Evolutionary conservation across 352 stramenopile species (phyloP), one percentile per base, ranked within the genome.

Genomic region (Pythium insidiosum): DNA sequence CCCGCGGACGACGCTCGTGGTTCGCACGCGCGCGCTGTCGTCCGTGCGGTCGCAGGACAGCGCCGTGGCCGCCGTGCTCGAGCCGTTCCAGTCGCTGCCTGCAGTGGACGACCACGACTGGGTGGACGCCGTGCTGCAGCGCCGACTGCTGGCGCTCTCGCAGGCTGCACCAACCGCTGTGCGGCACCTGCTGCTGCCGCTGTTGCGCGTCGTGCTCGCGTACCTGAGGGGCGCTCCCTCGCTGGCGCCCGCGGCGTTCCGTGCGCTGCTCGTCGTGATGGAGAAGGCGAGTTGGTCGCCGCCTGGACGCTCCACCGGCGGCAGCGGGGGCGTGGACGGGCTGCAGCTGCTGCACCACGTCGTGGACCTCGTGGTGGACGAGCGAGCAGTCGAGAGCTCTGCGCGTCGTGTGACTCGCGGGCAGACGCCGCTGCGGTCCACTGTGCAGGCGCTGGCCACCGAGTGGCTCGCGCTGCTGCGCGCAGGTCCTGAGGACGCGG

Each of bases 41-140:
- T 85, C 75, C 3, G 38, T 85, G 6, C 56, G 77, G 47, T 84
- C 70, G 30, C 75, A 83, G 20, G 72, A 85, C 39, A 56, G 45
- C 15, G 38, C 50, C 20, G 57, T 84, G 13, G 59, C 70, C 1
- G 41, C 45, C 1, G 64, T 88, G 26, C 19, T 88, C 9, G 58
- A 58, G 30, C 72, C 70, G 20, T 84, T 84, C 18, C 67, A 84
- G 20, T 53, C 53, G 0, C 54, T 25, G 10, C 41, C 6, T 11
- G 25, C n/a, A n/a, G n/a, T n/a, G n/a, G n/a, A n/a, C n/a, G 65
- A 15, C 0, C 59, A 69, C 33, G 61, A 78, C 13, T 43, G 46
- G 1, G 53, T 68, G 1, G 51, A 73, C 4, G 53, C 47, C 6
- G 46, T 62, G 0, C 53, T 88, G 10, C 38, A 58, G 10, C n/a